phyloP scores from a whole-genome alignment of 371 early-diverging fungal genomes.

The Vavraia culicis region DNA sequence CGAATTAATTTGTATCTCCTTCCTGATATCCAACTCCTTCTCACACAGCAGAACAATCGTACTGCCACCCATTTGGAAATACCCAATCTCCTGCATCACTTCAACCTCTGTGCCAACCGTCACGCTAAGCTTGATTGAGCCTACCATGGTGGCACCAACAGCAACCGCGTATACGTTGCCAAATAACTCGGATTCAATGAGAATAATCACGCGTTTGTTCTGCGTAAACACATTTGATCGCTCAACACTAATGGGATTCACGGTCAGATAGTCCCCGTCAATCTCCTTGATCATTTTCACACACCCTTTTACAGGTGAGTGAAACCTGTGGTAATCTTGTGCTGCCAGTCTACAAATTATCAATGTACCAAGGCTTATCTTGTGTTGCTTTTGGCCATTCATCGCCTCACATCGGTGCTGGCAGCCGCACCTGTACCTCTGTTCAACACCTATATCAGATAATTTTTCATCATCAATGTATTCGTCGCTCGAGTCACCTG shows the following conservation, averaged over 20 bases:
- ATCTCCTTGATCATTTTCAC: conserved; percentile 37
- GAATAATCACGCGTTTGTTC: conserved; percentile 53
- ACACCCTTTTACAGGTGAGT: conserved; percentile 50
- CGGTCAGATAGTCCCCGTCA: conserved; percentile 54
- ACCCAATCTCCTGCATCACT: conserved; percentile 58
- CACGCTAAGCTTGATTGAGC: conserved; percentile 53
- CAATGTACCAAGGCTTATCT: conserved; percentile 50
- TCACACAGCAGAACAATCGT: neutral
- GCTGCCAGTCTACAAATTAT: conserved; percentile 60
- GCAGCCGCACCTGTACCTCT: too few species aligned
- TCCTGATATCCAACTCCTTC: neutral
- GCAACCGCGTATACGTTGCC: conserved; percentile 53
- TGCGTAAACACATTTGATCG: conserved; percentile 58
- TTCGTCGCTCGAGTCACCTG: too few species aligned
- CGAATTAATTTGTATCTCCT: neutral
- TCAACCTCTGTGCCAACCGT: conserved; percentile 45
- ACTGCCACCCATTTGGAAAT: conserved; percentile 50
- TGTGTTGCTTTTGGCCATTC: neutral
- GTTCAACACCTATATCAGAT: conserved; percentile 47
- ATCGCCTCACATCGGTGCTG: too few species aligned
- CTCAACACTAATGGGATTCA: conserved; percentile 55
- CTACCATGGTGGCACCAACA: conserved; percentile 68
- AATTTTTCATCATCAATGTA: too few species aligned
- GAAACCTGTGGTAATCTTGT: conserved; percentile 66
- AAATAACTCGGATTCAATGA: conserved; percentile 50